Evolutionary conservation across 164 flowering plant genomes (phyloP).

Genomic region (Sedum album): DNA sequence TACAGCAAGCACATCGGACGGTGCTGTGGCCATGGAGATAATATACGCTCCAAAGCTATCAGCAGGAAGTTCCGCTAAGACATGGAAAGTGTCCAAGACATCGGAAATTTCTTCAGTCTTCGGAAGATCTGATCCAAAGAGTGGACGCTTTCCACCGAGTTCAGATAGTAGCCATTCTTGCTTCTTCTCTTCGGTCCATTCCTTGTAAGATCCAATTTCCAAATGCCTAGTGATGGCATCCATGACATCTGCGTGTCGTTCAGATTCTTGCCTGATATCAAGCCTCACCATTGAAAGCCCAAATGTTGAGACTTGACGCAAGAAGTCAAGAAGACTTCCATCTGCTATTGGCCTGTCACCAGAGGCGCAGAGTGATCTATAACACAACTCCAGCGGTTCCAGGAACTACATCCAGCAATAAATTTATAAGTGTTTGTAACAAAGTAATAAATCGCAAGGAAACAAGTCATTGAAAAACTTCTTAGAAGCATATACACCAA

Average conservation of each 20-base stretch:
- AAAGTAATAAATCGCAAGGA: neutral
- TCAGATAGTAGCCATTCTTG: constrained; percentile 55
- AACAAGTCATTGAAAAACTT: neutral
- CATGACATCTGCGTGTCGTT: constrained; percentile 90
- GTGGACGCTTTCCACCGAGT: constrained; percentile 71
- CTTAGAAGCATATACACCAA: no score
- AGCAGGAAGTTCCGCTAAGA: constrained; percentile 64
- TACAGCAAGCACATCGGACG: constrained; percentile 94
- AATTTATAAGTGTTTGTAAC: no score
- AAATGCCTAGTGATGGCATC: constrained; percentile 90
- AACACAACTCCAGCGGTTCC: constrained; percentile 96
- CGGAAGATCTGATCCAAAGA: constrained; percentile 94
- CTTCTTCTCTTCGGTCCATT: constrained; percentile 79
- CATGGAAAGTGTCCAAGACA: constrained; percentile 41
- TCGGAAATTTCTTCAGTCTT: constrained; percentile 91
- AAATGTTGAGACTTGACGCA: neutral
- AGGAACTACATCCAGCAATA: constrained; percentile 29
- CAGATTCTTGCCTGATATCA: constrained; percentile 97
- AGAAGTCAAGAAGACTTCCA: constrained; percentile 50
- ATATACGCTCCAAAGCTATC: constrained; percentile 96
- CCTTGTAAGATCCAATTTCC: constrained; percentile 85
- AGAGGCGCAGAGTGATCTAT: constrained; percentile 24
- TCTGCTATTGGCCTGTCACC: constrained; percentile 94
- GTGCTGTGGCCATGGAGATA: constrained; percentile 96
- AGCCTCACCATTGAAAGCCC: constrained; percentile 82